Evolutionary conservation across 2,329 filamentous ascomycete genomes (phyloP).

Genomic region (Xylariaceae sp.): DNA sequence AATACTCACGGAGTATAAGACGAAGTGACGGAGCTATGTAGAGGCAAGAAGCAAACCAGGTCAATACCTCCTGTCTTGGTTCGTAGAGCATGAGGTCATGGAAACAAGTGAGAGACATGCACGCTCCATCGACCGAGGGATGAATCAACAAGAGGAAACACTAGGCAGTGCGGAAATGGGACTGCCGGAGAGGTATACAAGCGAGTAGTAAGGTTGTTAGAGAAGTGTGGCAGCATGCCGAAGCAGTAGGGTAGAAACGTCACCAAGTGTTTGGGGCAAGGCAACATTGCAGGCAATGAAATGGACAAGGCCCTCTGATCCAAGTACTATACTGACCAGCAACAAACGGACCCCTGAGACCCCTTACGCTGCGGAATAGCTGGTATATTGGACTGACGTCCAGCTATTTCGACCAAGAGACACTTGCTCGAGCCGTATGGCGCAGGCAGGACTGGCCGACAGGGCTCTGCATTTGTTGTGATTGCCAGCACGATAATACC

Average conservation of each 20-base stretch:
- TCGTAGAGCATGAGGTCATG: no score
- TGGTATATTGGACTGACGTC: no score
- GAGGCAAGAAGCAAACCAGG: constrained; percentile 4
- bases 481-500: no score
- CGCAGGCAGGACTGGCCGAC: no score
- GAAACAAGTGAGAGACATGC: neutral
- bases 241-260: constrained; percentile 8
- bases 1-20: constrained; percentile 21
- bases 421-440: no score
- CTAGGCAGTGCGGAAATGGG: constrained; percentile 1
- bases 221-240: constrained; percentile 12
- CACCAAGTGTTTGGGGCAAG: constrained; percentile 8
- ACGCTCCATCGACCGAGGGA: no score
- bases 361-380: no score
- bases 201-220: constrained; percentile 6
- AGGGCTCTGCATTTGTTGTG: no score
- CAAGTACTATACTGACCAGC: neutral
- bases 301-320: neutral
- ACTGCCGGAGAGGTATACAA: constrained; percentile 1
- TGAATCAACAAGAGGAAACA: constrained; percentile 11
- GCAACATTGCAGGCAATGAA: neutral
- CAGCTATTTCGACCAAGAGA: no score
- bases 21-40: constrained; percentile 11
- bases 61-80: neutral
- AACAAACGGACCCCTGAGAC: no score